Conservation (phyloP, 768 basidiomycete genomes). For the Podaxis pistillaris region DNA sequence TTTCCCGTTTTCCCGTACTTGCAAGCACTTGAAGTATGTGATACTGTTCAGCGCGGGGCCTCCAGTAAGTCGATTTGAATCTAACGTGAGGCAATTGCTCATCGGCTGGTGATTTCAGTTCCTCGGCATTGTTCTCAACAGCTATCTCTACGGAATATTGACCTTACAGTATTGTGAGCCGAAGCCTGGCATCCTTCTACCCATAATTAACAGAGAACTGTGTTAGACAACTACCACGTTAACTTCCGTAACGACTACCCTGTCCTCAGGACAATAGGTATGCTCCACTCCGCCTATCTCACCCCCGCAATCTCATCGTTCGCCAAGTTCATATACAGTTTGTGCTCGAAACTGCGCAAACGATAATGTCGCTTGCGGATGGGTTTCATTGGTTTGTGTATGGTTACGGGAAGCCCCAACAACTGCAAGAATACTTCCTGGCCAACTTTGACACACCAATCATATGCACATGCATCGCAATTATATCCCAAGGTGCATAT, state of each 20-base stretch:
- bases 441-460: conserved; percentile 5
- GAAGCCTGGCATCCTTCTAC: not conserved
- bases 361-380: not conserved
- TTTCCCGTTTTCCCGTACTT: not conserved
- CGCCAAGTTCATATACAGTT: not conserved
- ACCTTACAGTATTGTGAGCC: not conserved
- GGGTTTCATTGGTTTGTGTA: conserved; percentile 6
- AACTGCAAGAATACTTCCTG: conserved; percentile 2
- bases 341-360: not conserved
- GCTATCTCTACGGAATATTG: conserved; percentile 1
- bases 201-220: not conserved
- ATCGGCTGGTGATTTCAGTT: not conserved
- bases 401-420: not conserved
- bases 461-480: not conserved
- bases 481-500: conserved; percentile 6
- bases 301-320: not conserved
- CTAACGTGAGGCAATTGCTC: not conserved
- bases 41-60: not conserved
- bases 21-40: not conserved
- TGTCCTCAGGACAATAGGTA: conserved; percentile 1
- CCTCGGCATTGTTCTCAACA: not conserved
- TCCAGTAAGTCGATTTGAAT: not conserved
- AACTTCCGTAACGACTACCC: conserved; percentile 6
- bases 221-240: not conserved
- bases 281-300: not conserved